Evolutionary conservation across 495 filamentous ascomycete genomes (phyloP).

Genomic region (Penicillium salamii): DNA sequence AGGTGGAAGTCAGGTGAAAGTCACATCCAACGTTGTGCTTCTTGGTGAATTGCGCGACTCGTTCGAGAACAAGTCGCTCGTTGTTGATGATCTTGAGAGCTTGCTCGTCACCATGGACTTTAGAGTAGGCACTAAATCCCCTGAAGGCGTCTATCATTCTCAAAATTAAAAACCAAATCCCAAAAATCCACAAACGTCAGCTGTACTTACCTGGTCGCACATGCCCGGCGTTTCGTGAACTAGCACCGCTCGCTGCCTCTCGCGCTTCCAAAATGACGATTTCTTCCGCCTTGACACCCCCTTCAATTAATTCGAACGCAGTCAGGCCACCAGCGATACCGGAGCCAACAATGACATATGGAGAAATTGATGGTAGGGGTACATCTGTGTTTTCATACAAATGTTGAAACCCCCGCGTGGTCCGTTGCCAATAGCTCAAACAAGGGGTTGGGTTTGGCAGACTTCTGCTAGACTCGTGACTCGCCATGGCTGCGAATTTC

Average conservation of each 20-base stretch:
- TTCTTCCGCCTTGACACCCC: slow-evolving; percentile 21
- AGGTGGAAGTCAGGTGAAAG: slow-evolving; percentile 27
- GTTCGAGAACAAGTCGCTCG: slow-evolving; percentile 26
- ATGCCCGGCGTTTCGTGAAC: slow-evolving; percentile 32
- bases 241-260: slow-evolving; percentile 30
- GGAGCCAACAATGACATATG: slow-evolving; percentile 30
- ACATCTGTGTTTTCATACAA: slow-evolving; percentile 17
- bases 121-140: slow-evolving; percentile 30
- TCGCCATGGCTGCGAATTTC: background rate
- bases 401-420: slow-evolving; percentile 26
- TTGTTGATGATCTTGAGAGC: slow-evolving; percentile 28
- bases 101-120: slow-evolving; percentile 29
- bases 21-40: slow-evolving; percentile 29
- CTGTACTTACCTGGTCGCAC: slow-evolving; percentile 31
- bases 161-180: too few species aligned
- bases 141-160: slow-evolving; percentile 29
- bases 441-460: slow-evolving; percentile 22
- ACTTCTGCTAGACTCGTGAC: slow-evolving; percentile 13
- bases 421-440: slow-evolving; percentile 35
- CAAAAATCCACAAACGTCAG: too few species aligned
- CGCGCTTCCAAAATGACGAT: slow-evolving; percentile 31
- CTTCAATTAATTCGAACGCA: slow-evolving; percentile 24
- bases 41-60: slow-evolving; percentile 23
- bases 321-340: slow-evolving; percentile 28
- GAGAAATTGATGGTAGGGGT: slow-evolving; percentile 7